Evolutionary conservation across 2,329 filamentous ascomycete genomes (phyloP).

Genomic region (Colletotrichum gloeosporioides): DNA sequence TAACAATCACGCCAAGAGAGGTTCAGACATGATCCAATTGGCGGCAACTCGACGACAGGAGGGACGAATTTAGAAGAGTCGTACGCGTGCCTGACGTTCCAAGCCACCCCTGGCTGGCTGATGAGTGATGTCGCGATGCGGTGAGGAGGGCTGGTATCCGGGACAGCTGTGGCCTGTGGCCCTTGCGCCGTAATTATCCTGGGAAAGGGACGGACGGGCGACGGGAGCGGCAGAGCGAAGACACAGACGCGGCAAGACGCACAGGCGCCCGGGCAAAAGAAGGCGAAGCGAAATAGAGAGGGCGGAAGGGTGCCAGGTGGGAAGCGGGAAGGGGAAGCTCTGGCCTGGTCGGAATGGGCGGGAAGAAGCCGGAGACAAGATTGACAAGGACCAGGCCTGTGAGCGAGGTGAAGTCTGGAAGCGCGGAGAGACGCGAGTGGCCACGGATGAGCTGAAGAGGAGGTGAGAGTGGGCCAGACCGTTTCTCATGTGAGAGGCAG

Average conservation of each 20-base stretch:
- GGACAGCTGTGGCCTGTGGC: not conserved
- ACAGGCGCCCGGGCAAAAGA: not conserved
- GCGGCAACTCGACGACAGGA: not conserved
- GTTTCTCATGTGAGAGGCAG: not conserved
- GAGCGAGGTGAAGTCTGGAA: not conserved
- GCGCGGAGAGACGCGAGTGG: not conserved
- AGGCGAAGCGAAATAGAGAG: not conserved
- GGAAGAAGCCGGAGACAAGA: slow-evolving; percentile 16
- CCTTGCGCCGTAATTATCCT: not conserved
- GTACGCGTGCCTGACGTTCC: not conserved
- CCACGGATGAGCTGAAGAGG: not conserved
- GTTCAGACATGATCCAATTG: not conserved
- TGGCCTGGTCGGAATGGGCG: slow-evolving; percentile 10
- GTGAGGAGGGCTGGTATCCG: slow-evolving; percentile 17
- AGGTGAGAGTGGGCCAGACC: not conserved
- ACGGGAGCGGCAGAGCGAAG: not conserved
- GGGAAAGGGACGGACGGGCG: not conserved
- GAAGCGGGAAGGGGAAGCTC: not conserved
- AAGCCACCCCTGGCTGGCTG: not conserved
- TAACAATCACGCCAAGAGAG: not conserved
- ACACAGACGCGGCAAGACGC: not conserved
- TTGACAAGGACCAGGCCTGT: not conserved
- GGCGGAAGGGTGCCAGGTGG: not conserved
- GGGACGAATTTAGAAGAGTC: not conserved
- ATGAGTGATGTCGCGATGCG: not conserved